phyloP scores from a whole-genome alignment of 129 eudicot genomes.

The Flaveria bidentis region DNA sequence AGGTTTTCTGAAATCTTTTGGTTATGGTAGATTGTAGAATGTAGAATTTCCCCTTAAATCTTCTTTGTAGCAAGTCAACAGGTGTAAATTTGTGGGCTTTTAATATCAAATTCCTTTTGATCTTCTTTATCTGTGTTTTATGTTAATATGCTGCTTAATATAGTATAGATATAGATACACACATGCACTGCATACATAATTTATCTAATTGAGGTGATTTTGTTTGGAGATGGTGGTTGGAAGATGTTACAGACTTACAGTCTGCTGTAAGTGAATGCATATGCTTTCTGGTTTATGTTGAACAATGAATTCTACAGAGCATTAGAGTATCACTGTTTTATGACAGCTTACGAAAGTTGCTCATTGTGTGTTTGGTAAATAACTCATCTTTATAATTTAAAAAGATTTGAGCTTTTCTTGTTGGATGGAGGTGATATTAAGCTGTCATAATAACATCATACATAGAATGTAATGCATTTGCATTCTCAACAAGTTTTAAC shows the following conservation, averaged over 20 bases:
- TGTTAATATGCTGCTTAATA: background rate
- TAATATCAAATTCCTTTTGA: conserved; percentile 24
- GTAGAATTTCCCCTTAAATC: conserved; percentile 18
- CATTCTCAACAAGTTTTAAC: background rate
- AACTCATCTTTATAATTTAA: background rate
- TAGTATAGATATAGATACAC: background rate
- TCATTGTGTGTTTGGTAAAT: conserved; percentile 9
- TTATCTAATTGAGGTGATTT: background rate
- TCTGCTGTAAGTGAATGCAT: background rate
- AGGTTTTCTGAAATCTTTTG: conserved; percentile 43
- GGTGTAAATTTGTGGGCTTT: conserved; percentile 35
- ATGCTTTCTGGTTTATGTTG: conserved; percentile 3
- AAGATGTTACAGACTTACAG: background rate
- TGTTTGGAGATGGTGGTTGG: background rate
- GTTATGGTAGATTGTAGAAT: conserved; percentile 18
- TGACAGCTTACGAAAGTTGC: background rate
- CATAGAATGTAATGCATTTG: background rate
- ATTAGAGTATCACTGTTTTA: background rate
- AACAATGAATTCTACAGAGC: too few relatives aligned
- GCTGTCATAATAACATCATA: background rate
- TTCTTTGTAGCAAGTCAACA: conserved; percentile 8
- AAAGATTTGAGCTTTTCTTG: background rate
- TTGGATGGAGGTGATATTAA: background rate
- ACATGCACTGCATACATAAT: conserved; percentile 2
- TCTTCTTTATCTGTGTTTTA: background rate